Percentiles rank a stretch among this genome's conserved stretches.
Conservation (phyloP, 2,329 filamentous ascomycete genomes). For the Diaporthe citriasiana region DNA sequence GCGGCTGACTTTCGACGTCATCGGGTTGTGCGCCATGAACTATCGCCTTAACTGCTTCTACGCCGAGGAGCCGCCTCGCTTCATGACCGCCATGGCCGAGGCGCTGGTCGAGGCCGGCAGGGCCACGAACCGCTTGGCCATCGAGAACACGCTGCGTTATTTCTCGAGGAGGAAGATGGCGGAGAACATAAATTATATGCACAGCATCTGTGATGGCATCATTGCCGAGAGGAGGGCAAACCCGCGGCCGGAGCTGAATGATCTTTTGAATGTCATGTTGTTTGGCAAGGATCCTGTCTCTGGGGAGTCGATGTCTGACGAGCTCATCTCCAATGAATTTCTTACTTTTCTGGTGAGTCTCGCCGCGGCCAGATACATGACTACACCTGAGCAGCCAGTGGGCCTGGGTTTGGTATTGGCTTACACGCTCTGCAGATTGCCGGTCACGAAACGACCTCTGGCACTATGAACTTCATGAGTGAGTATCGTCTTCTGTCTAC, state of each 20-base stretch:
- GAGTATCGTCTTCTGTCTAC: neutral
- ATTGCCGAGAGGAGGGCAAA: conserved; percentile 43
- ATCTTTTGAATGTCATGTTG: conserved; percentile 44
- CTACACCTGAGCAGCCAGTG: neutral
- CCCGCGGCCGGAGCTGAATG: conserved; percentile 43
- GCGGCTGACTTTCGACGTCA: conserved; percentile 44
- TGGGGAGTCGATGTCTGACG: conserved; percentile 44
- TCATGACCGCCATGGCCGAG: conserved; percentile 42
- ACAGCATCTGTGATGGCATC: conserved; percentile 41
- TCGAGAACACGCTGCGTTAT: conserved; percentile 41
- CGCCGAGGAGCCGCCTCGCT: conserved; percentile 40
- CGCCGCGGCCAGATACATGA: neutral
- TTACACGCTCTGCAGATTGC: conserved; percentile 34
- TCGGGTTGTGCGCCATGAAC: conserved; percentile 44
- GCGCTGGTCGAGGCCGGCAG: conserved; percentile 43
- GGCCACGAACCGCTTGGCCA: conserved; percentile 36
- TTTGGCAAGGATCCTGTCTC: conserved; percentile 43
- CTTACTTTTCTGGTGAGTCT: conserved; percentile 43
- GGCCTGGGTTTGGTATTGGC: neutral
- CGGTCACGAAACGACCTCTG: conserved; percentile 44
- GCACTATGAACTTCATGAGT: conserved; percentile 43
- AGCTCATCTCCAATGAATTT: conserved; percentile 44
- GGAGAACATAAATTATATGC: conserved; percentile 42
- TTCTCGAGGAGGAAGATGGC: conserved; percentile 40
- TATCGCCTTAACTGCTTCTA: conserved; percentile 46